Percentiles rank a stretch among this genome's conserved stretches.
Conservation (phyloP, 2,329 filamentous ascomycete genomes). For the Cordyceps cateniannulata region DNA sequence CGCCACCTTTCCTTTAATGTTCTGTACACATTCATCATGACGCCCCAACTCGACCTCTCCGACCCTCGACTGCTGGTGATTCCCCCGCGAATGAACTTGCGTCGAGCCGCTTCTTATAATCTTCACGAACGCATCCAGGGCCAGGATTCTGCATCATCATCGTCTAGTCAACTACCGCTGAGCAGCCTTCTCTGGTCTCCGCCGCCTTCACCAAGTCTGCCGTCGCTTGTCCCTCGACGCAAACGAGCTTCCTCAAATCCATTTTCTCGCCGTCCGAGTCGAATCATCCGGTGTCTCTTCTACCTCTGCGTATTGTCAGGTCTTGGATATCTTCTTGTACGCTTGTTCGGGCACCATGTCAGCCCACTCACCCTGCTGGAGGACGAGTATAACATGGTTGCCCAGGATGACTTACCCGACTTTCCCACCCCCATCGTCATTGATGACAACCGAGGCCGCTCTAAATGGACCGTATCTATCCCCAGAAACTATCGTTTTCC, state of each 20-base stretch:
- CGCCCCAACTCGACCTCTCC: slow-evolving; percentile 40
- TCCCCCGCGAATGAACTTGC: slow-evolving; percentile 52
- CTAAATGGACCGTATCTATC: slow-evolving; percentile 78
- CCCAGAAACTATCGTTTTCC: slow-evolving; percentile 62
- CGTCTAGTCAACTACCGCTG: slow-evolving; percentile 57
- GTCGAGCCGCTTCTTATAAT: slow-evolving; percentile 51
- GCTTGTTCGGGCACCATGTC: slow-evolving; percentile 23
- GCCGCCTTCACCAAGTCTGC: slow-evolving; percentile 66
- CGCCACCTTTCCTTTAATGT: slow-evolving; percentile 15
- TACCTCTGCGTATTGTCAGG: slow-evolving; percentile 46
- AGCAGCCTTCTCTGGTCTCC: slow-evolving; percentile 61
- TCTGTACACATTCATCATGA: slow-evolving; percentile 29
- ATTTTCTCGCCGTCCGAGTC: slow-evolving; percentile 44
- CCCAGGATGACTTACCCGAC: slow-evolving; percentile 58
- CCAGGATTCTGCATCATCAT: slow-evolving; percentile 44
- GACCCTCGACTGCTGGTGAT: slow-evolving; percentile 45
- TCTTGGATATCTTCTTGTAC: slow-evolving; percentile 41
- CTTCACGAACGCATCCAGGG: slow-evolving; percentile 41
- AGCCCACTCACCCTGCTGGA: slow-evolving; percentile 38
- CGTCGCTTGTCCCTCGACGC: slow-evolving; percentile 58
- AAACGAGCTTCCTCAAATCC: slow-evolving; percentile 52
- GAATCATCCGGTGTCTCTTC: slow-evolving; percentile 49
- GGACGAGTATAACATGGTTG: slow-evolving; percentile 60
- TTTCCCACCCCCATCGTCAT: slow-evolving; percentile 68
- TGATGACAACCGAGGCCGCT: slow-evolving; percentile 54